phyloP scores from a whole-genome alignment of 306 rosid species.

The Canavalia ensiformis region DNA sequence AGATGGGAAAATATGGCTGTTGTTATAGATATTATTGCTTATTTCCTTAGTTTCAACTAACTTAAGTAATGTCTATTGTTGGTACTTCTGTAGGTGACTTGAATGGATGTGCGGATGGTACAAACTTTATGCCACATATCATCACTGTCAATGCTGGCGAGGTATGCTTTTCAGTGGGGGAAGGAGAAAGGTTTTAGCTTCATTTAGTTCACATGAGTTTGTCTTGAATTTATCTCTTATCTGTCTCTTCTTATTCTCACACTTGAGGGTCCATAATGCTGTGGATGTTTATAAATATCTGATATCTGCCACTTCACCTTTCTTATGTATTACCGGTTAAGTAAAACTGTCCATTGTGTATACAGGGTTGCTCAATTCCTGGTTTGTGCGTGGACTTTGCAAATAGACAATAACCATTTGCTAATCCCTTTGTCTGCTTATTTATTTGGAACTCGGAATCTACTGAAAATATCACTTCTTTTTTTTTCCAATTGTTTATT shows the following conservation, averaged over 20 bases:
- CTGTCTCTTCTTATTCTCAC: background rate
- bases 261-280: background rate
- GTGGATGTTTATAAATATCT: background rate
- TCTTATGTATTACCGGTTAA: background rate
- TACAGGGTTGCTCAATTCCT: background rate
- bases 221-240: background rate
- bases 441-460: background rate
- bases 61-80: slow-evolving; percentile 40
- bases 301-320: background rate
- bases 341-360: background rate
- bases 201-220: background rate
- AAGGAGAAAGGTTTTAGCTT: slow-evolving; percentile 19
- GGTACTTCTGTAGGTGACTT: slow-evolving; percentile 63
- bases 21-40: slow-evolving; percentile 1
- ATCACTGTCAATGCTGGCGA: slow-evolving; percentile 80
- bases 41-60: slow-evolving; percentile 10
- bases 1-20: background rate
- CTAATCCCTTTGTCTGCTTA: background rate
- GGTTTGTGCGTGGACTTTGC: background rate
- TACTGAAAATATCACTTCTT: background rate
- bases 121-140: slow-evolving; percentile 81
- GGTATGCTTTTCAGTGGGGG: slow-evolving; percentile 61
- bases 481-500: background rate
- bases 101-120: slow-evolving; percentile 63
- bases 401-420: background rate